These are phyloP conservation scores for Cetradonia linearis DNA, from an alignment of 495 filamentous ascomycete genomes.

Conservation along the genomic window DNA sequence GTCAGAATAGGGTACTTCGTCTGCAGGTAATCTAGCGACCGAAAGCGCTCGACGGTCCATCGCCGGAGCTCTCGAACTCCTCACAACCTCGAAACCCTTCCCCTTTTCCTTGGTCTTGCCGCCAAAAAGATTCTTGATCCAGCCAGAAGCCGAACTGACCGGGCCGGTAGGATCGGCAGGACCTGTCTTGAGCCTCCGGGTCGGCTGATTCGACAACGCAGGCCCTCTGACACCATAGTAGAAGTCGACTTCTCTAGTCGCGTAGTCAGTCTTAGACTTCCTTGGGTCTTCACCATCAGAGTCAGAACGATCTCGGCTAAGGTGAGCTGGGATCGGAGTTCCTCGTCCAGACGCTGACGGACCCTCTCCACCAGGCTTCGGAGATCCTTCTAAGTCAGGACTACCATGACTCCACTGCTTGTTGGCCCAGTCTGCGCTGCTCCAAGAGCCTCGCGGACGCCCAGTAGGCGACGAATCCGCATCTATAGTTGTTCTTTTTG, in stretches of 20 bases:
- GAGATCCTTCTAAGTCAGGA: constrained; percentile 25
- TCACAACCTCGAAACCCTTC: constrained; percentile 93
- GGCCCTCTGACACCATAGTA: constrained; percentile 76
- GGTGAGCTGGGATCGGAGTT: constrained; percentile 44
- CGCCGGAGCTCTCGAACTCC: constrained; percentile 61
- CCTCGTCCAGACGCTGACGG: constrained; percentile 40
- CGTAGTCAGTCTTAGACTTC: constrained; percentile 65
- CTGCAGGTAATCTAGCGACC: constrained; percentile 14
- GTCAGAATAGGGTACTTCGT: constrained; percentile 45
- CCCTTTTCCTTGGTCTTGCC: constrained; percentile 79
- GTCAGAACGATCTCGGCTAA: constrained; percentile 47
- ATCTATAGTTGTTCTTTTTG: constrained; percentile 51
- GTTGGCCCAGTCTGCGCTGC: constrained; percentile 43
- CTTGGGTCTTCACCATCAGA: constrained; percentile 36
- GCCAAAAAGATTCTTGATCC: constrained; percentile 69
- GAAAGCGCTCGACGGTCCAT: constrained; percentile 32
- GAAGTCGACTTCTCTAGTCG: constrained; percentile 85
- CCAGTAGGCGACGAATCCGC: constrained; percentile 29
- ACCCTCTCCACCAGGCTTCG: constrained; percentile 35
- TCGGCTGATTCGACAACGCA: constrained; percentile 71
- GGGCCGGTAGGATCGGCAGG: constrained; percentile 91
- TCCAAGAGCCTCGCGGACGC: constrained; percentile 39
- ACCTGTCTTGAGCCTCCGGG: constrained; percentile 79
- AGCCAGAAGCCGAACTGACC: constrained; percentile 75
- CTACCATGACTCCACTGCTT: constrained; percentile 33